These are phyloP conservation scores for Solanum pimpinellifolium DNA, from an alignment of 257 asterid species.

Conservation along the genomic window DNA sequence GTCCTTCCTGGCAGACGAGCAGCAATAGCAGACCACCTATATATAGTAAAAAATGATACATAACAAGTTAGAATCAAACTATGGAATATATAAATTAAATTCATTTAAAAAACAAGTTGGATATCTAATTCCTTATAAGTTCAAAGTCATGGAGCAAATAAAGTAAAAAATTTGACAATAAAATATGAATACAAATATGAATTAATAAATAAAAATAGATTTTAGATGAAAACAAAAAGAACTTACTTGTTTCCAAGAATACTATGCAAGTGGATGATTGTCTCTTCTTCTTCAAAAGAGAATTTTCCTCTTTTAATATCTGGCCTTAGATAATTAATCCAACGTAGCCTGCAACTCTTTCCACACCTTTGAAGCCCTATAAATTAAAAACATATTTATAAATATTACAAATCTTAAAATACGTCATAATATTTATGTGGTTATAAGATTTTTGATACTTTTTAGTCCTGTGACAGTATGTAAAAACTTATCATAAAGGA, in stretches of 20 bases:
- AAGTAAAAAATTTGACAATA: not conserved
- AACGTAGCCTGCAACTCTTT: conserved; percentile 74
- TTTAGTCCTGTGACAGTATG: rapidly evolving
- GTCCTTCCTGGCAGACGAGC: conserved; percentile 67
- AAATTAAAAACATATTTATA: not conserved
- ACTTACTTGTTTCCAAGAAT: conserved; percentile 72
- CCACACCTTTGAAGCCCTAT: conserved; percentile 77
- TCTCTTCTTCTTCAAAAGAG: conserved; percentile 69
- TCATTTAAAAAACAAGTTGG: not conserved
- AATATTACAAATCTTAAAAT: not conserved
- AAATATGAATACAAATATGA: not conserved
- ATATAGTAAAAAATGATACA: not conserved
- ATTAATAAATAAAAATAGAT: not conserved
- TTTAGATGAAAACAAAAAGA: not conserved
- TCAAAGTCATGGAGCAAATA: not conserved
- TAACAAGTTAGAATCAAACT: not conserved
- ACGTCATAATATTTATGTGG: not conserved
- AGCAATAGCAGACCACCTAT: conserved; percentile 83
- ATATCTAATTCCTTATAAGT: not conserved
- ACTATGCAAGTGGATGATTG: conserved; percentile 69
- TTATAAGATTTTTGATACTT: not conserved
- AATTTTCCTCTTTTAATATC: conserved; percentile 71
- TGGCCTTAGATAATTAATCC: conserved; percentile 79
- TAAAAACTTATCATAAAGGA: too few species aligned
- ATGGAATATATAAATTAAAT: not conserved